Evolutionary conservation across 2,329 filamentous ascomycete genomes (phyloP).

Genomic region (Alternaria arborescens): DNA sequence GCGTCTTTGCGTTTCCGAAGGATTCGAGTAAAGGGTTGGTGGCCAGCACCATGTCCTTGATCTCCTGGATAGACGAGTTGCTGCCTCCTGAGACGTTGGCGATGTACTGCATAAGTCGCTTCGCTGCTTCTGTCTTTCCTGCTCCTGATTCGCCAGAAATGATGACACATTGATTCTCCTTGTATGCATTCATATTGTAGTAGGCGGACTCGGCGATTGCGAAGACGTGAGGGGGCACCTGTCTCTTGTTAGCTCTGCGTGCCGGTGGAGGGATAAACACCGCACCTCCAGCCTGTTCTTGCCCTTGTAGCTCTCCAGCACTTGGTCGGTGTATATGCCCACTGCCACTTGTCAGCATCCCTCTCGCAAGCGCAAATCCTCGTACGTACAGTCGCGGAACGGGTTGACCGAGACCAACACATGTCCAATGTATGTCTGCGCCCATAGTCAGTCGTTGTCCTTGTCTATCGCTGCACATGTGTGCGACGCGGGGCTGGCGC

Average conservation of each 20-base stretch:
- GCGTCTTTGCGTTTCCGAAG: conserved; percentile 97
- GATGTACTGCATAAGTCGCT: conserved; percentile 99
- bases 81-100: conserved; percentile 90
- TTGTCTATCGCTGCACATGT: conserved; percentile 17
- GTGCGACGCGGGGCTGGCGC: conserved; percentile 34
- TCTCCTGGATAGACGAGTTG: conserved; percentile 89
- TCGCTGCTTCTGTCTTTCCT: conserved; percentile 97
- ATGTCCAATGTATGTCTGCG: conserved; percentile 95
- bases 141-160: conserved; percentile 98
- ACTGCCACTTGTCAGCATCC: conserved; percentile 61
- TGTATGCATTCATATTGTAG: conserved; percentile 99
- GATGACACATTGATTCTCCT: conserved; percentile 98
- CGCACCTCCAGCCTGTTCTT: conserved; percentile 88
- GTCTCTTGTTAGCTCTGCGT: conserved; percentile 23
- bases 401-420: conserved; percentile 99
- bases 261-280: neutral
- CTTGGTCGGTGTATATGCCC: conserved; percentile 95
- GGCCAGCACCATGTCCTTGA: conserved; percentile 99
- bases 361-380: neutral
- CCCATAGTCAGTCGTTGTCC: conserved; percentile 37
- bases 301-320: conserved; percentile 91
- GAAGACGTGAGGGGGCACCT: conserved; percentile 92
- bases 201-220: conserved; percentile 95
- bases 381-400: conserved; percentile 78
- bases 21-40: conserved; percentile 97